These are phyloP conservation scores for Orbilia javanica DNA, from an alignment of 2,329 filamentous ascomycete species.

Conservation along the genomic window DNA sequence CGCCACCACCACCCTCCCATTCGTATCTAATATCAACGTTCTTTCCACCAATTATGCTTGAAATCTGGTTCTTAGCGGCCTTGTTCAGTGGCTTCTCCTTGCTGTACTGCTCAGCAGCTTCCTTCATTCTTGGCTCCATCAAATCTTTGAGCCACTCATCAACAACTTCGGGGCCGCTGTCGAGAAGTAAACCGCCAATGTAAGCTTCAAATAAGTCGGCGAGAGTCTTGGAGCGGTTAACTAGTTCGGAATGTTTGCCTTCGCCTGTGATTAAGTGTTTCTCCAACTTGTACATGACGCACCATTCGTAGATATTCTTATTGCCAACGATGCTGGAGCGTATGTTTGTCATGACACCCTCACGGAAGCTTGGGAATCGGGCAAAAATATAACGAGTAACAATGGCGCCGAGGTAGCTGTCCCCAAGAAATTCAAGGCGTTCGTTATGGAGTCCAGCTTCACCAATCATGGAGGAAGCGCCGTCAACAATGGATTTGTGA, in stretches of 20 bases:
- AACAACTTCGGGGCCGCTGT: slow-evolving; percentile 56
- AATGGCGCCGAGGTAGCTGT: slow-evolving; percentile 62
- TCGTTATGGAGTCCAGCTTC: slow-evolving; percentile 61
- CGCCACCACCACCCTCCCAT: slow-evolving; percentile 61
- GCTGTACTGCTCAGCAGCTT: slow-evolving; percentile 55
- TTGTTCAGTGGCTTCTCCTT: slow-evolving; percentile 60
- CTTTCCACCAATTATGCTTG: slow-evolving; percentile 58
- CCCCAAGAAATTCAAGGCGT: slow-evolving; percentile 62
- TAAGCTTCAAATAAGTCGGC: slow-evolving; percentile 63
- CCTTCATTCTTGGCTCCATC: slow-evolving; percentile 60
- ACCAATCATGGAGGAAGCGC: slow-evolving; percentile 60
- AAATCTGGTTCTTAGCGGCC: slow-evolving; percentile 61
- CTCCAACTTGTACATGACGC: slow-evolving; percentile 71
- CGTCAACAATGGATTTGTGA: slow-evolving; percentile 61
- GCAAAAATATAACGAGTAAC: slow-evolving; percentile 61
- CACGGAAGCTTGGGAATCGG: slow-evolving; percentile 60
- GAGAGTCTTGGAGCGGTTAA: slow-evolving; percentile 58
- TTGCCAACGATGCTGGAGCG: slow-evolving; percentile 61
- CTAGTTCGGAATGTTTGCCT: slow-evolving; percentile 46
- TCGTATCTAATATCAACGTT: slow-evolving; percentile 59
- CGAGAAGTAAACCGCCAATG: slow-evolving; percentile 61
- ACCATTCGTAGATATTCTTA: slow-evolving; percentile 60
- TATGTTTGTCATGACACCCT: slow-evolving; percentile 61
- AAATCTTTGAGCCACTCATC: slow-evolving; percentile 60
- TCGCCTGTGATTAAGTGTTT: slow-evolving; percentile 68